These are phyloP conservation scores for Neurospora sublineolata DNA, from an alignment of 495 filamentous ascomycete genomes.

Conservation along the genomic window DNA sequence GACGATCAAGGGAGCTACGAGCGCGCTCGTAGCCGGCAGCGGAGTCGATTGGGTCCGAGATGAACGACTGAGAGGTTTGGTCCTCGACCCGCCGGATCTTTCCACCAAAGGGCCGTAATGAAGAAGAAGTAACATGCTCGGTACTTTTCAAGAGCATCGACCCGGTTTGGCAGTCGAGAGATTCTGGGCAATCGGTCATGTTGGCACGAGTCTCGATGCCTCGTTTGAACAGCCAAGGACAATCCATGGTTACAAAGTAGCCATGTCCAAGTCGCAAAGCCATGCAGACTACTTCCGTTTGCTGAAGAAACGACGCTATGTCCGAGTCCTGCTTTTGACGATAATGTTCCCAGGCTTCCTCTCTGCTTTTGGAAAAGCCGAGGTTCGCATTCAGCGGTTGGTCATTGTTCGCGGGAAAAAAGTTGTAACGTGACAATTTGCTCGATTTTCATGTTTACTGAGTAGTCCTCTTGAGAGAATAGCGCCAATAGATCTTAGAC, in stretches of 20 bases:
- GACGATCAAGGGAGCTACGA: conserved; percentile 61
- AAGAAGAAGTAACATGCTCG: neutral
- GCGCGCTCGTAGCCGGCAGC: conserved; percentile 67
- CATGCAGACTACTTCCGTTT: neutral
- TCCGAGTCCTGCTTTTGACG: neutral
- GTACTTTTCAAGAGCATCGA: neutral
- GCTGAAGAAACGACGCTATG: neutral
- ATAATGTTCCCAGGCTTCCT: neutral
- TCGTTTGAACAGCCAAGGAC: neutral
- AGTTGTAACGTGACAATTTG: neutral
- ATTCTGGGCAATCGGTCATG: neutral
- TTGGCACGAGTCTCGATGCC: neutral
- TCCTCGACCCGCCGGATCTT: conserved; percentile 56
- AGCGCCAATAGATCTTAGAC: neutral
- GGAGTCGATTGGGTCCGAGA: conserved; percentile 75
- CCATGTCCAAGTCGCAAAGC: neutral
- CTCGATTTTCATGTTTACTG: neutral
- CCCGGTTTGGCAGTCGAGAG: neutral
- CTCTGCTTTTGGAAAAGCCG: neutral
- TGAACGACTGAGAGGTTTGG: conserved; percentile 54
- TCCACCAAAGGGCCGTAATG: neutral
- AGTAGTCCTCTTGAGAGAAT: neutral
- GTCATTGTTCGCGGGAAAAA: neutral
- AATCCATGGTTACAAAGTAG: neutral
- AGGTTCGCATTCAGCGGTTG: neutral